Base-by-base conservation (phyloP, 2,329 filamentous ascomycete genomes). In the Xylariaceae sp. region DNA sequence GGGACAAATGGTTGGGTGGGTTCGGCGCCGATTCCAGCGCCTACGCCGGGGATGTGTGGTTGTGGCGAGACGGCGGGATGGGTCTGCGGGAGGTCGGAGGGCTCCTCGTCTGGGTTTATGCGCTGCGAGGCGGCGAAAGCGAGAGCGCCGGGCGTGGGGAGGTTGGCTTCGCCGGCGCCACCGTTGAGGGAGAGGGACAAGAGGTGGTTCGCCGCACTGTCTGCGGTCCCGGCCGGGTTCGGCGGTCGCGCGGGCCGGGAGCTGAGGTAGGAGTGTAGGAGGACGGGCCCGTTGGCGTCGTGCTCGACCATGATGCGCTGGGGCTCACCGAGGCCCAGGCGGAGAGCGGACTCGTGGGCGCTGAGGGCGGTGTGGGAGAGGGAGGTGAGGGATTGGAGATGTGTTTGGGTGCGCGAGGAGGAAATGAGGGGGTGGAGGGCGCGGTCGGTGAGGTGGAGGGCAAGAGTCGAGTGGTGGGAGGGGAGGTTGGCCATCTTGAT, bases 301-400 rank as follows among this genome's bases (percentile, higher is more conserved):
- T 76, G 75, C 56, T 81, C 78, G 55, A 81, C 71, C 60, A 81
- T 74, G 48, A 82, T 69, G 57, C 78, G 74, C 53, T 75, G 67
- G 3, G 77, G 74, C 6, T 57, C 53, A 49, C 78, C 78, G 33
- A 79, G 67, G 35, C 68, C 71, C 6, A 81, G 66, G 37, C 77
- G 72, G 26, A 64, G 63, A 4, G 74, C 72, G 37, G 76, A 66
- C 34, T 76, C 72, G 53, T 76, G 72, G 11, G 73, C 72, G 44
- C 66, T 68, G 18, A 81, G 67, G 13, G 78, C 74, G 37, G 71
- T 69, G 34, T 69, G 67, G 24, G 78, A 69, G 32, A 82, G 69
- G 4, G 66, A 59, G 6, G 73, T 69, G 38, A 83, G 70, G n/a
- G 74, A 67, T 38, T 71, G 65, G 43, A 71, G 66, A 41, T 71